These are phyloP conservation scores for Auricularia cornea DNA, from an alignment of 768 basidiomycete species.

Conservation along the genomic window DNA sequence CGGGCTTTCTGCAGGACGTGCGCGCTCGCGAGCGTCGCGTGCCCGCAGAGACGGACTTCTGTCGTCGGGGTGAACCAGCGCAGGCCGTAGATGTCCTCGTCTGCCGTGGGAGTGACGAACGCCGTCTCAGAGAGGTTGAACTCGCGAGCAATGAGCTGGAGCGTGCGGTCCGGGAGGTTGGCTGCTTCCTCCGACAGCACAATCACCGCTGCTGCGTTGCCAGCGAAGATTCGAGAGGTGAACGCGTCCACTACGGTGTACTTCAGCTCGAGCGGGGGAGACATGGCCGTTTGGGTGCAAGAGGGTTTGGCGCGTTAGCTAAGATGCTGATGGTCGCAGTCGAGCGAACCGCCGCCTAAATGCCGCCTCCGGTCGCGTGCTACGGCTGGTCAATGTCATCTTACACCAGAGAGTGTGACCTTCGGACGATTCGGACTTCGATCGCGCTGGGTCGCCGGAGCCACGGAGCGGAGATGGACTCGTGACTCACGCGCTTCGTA, in stretches of 20 bases:
- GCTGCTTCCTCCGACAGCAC: slow-evolving; percentile 8
- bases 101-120: slow-evolving; percentile 7
- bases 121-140: slow-evolving; percentile 21
- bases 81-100: slow-evolving; percentile 12
- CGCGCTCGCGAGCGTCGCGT: slow-evolving; percentile 25
- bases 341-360: no score
- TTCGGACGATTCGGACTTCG: no score
- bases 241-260: slow-evolving; percentile 27
- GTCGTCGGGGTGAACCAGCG: slow-evolving; percentile 21
- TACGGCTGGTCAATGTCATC: no score
- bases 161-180: slow-evolving; percentile 8
- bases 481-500: no score
- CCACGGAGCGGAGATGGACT: no score
- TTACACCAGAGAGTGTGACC: no score
- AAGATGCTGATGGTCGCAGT: no score
- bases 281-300: neutral
- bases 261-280: slow-evolving; percentile 17
- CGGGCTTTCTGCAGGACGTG: slow-evolving; percentile 8
- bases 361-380: no score
- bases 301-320: no score
- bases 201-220: slow-evolving; percentile 27
- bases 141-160: slow-evolving; percentile 14
- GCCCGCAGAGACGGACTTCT: slow-evolving; percentile 24
- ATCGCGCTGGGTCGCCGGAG: no score
- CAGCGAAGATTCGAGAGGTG: slow-evolving; percentile 17